Conservation (phyloP, 1,139 yeast genomes). For the Yamadazyma dushanensis region DNA sequence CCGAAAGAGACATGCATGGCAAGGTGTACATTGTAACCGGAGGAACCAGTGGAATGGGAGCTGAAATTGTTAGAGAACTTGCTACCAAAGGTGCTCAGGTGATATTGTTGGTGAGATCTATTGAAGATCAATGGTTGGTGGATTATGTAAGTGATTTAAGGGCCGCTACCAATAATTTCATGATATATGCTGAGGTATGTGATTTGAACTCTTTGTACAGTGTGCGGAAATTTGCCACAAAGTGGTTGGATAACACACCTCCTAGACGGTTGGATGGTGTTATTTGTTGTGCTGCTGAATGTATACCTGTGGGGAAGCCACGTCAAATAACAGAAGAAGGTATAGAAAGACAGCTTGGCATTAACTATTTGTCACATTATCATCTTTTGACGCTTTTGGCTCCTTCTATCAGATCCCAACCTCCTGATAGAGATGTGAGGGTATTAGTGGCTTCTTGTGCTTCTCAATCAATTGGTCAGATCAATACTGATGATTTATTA, state of each 20-base stretch:
- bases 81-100: conserved; percentile 87
- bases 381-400: conserved; percentile 75
- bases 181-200: conserved; percentile 87
- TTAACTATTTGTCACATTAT: conserved; percentile 77
- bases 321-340: conserved; percentile 78
- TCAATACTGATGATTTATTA: conserved; percentile 67
- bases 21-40: conserved; percentile 76
- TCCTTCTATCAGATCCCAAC: conserved; percentile 84
- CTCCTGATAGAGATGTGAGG: conserved; percentile 92
- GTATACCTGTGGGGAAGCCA: conserved; percentile 62
- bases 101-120: conserved; percentile 64
- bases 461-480: conserved; percentile 68
- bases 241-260: conserved; percentile 89
- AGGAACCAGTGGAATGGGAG: conserved; percentile 91
- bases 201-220: conserved; percentile 74
- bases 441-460: conserved; percentile 75
- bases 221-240: conserved; percentile 88
- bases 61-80: conserved; percentile 67
- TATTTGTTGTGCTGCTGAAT: conserved; percentile 83
- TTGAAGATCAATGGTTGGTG: conserved; percentile 71
- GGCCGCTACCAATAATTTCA: conserved; percentile 61
- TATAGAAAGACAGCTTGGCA: conserved; percentile 78
- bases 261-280: conserved; percentile 90
- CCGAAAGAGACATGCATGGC: conserved; percentile 93
- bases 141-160: conserved; percentile 81